Conservation (phyloP, 2,329 filamentous ascomycete genomes). For the Fusarium temperatum region DNA sequence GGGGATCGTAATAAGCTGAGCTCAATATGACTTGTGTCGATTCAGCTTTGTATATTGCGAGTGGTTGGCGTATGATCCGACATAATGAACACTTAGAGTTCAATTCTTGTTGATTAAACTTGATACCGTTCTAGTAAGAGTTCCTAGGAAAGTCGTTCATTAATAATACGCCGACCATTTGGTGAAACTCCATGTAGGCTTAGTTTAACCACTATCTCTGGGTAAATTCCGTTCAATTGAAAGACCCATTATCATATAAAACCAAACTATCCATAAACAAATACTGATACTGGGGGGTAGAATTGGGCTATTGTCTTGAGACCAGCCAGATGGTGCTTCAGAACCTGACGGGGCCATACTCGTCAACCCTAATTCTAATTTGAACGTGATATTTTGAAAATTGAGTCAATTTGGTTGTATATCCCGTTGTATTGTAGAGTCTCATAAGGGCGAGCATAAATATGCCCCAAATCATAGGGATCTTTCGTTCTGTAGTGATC, state of each 20-base stretch:
- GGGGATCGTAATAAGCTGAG: too few species aligned
- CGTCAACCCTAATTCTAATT: too few species aligned
- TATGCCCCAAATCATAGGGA: not conserved
- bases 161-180: not conserved
- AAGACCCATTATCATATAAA: not conserved
- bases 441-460: not conserved
- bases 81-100: not conserved
- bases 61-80: not conserved
- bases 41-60: not conserved
- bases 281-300: not conserved
- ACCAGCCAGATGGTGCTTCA: not conserved
- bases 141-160: not conserved
- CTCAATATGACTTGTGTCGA: not conserved
- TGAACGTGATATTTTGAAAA: too few species aligned
- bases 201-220: not conserved
- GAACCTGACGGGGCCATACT: too few species aligned
- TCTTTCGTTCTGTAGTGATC: not conserved
- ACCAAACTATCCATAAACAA: too few species aligned
- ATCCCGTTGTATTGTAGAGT: accelerated
- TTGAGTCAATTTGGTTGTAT: not conserved
- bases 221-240: not conserved
- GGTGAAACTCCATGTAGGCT: not conserved
- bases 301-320: not conserved
- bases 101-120: not conserved
- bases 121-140: not conserved